Base-by-base conservation (phyloP, 2,329 filamentous ascomycete genomes). In the Ophiosphaerella korrae region DNA sequence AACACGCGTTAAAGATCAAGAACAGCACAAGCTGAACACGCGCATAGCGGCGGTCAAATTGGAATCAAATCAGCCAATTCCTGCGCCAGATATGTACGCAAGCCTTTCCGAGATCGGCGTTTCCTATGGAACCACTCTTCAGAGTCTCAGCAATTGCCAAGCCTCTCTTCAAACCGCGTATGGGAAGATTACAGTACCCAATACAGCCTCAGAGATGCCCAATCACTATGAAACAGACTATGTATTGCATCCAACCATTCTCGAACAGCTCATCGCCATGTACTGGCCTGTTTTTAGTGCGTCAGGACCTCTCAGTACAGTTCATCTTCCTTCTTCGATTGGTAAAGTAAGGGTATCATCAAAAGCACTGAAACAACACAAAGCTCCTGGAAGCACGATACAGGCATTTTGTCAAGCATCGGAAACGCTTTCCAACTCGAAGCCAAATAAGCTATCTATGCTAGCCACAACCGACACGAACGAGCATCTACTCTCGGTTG, bases 51-150 rank as follows among this genome's bases (percentile, higher is more conserved):
- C 26, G 9, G 26, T 58, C 3, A 35, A 13, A 9, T 42, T 47
- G 39, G 45, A 41, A 21, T 51, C 60, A 4, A 50, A 33, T 2
- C 37, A 53, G 5, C 67, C 68, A 3, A 61, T 70, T 2, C 5
- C 24, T 8, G 23, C 36, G 11, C 26, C 43, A 6, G 62, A 69
- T 29, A 72, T 84, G 57, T 84, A 84, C 48, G 70, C 79, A 2
- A 60, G 66, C 12, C 73, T 84, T 7, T 62, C 73, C 1, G 71
- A 77, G 5, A 65, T 78, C 14, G 82, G 82, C 0, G 79, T 81
- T 0, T 67, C 72, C 1, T 84, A 84, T 53, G 82, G 82, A 0
- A 67, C 76, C 1, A 74, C 74, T 0, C 84, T 85, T 69, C 80
- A 81, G 60, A 78, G 80, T 3, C 57, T 85, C 8, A 69, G 72